Percentiles rank a stretch among this genome's conserved stretches.
Evolutionary conservation across 768 basidiomycete genomes (phyloP).

Genomic region (Baorangia bicolor): DNA sequence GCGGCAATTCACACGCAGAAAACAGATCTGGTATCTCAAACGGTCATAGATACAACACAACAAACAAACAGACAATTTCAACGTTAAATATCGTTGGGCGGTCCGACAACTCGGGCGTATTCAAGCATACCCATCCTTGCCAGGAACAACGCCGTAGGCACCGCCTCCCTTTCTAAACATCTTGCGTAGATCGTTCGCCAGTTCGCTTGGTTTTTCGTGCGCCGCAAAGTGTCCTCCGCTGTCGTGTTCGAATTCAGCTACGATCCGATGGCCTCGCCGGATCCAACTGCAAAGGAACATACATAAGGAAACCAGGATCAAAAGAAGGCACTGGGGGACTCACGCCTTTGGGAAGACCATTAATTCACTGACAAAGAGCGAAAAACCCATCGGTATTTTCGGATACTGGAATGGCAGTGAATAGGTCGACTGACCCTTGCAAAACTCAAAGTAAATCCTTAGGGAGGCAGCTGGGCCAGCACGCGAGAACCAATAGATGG

Average conservation of each 20-base stretch:
- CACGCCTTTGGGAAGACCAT: conserved; percentile 37
- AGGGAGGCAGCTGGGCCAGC: conserved; percentile 56
- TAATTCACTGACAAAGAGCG: conserved; percentile 53
- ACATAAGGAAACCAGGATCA: background rate
- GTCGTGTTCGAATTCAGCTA: conserved; percentile 49
- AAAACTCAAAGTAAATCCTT: conserved; percentile 56
- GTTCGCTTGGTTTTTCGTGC: conserved; percentile 45
- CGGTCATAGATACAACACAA: background rate
- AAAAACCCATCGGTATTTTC: conserved; percentile 47
- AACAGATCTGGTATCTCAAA: background rate
- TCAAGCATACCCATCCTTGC: conserved; percentile 41
- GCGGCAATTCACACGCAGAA: background rate
- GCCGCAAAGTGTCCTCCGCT: conserved; percentile 62
- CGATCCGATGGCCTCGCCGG: conserved; percentile 35
- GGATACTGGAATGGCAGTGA: background rate
- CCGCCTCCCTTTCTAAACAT: conserved; percentile 58
- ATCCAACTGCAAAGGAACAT: conserved; percentile 41
- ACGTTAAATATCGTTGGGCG: background rate
- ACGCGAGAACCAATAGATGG: conserved; percentile 58
- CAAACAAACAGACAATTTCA: background rate
- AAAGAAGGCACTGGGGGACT: conserved; percentile 8
- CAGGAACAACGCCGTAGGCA: conserved; percentile 47
- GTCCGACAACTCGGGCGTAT: background rate
- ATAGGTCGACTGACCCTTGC: background rate
- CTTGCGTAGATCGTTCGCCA: conserved; percentile 50